Conservation (phyloP, 306 rosid species). For the Cucumis cinereus region DNA sequence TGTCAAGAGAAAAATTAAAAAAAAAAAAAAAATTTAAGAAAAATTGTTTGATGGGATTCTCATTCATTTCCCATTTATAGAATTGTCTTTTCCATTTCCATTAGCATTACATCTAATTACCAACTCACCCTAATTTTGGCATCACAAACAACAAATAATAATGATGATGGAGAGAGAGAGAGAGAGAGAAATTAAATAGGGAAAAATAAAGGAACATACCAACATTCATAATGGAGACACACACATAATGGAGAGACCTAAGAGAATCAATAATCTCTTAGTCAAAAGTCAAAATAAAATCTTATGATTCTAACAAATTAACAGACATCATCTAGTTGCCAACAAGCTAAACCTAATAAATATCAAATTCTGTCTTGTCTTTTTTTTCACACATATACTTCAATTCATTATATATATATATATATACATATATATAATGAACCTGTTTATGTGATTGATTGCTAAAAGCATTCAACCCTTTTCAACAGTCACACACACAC, state of each 20-base stretch:
- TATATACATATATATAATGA: background rate
- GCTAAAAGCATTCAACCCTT: background rate
- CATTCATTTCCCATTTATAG: slow-evolving; percentile 9
- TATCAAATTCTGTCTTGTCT: slow-evolving; percentile 6
- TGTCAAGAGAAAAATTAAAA: background rate
- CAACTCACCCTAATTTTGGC: slow-evolving; percentile 3
- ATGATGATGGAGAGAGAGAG: background rate
- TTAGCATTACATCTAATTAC: slow-evolving; percentile 1
- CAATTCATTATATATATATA: background rate
- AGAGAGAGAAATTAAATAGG: background rate
- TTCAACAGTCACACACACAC: background rate
- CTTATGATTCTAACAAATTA: background rate
- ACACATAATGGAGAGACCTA: background rate
- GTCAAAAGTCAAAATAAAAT: slow-evolving; percentile 2
- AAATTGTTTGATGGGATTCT: background rate
- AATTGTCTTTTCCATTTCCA: slow-evolving; percentile 8
- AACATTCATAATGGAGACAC: background rate
- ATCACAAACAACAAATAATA: background rate
- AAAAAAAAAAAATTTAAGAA: background rate
- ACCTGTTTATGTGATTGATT: background rate
- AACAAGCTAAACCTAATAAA: slow-evolving; percentile 2
- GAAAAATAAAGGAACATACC: background rate
- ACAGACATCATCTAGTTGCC: background rate
- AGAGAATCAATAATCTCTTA: background rate
- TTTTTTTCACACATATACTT: background rate